Conservation (phyloP, 148 eudicot species). For the Oxyria digyna region DNA sequence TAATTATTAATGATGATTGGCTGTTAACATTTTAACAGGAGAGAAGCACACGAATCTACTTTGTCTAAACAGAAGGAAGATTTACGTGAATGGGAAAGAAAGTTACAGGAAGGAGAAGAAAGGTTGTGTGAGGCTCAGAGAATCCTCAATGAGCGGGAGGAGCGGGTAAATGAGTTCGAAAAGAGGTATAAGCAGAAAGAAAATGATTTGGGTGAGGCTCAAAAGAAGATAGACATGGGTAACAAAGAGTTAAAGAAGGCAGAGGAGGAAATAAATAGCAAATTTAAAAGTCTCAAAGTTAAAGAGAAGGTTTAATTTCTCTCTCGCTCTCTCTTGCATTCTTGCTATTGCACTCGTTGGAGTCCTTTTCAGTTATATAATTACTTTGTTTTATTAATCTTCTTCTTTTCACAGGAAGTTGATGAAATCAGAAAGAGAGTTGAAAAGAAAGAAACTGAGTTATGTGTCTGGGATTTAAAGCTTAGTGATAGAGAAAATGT, state of each 20-base stretch:
- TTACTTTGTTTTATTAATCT: too few species aligned
- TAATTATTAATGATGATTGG: too few species aligned
- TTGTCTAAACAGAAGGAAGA: constrained; percentile 81
- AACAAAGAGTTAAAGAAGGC: constrained; percentile 47
- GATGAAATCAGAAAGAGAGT: constrained; percentile 35
- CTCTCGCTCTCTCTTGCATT: background rate
- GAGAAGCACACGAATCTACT: constrained; percentile 49
- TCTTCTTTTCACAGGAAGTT: constrained; percentile 43
- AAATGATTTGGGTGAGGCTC: constrained; percentile 48
- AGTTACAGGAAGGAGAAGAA: constrained; percentile 80
- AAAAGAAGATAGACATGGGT: constrained; percentile 49
- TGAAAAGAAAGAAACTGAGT: constrained; percentile 55
- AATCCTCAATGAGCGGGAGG: constrained; percentile 83
- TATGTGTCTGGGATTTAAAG: constrained; percentile 45
- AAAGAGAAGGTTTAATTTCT: constrained; percentile 51
- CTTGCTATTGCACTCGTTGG: background rate
- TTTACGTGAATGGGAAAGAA: constrained; percentile 81
- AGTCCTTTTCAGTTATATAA: background rate
- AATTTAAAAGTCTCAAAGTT: constrained; percentile 32
- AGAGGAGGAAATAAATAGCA: constrained; percentile 61
- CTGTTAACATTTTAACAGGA: constrained; percentile 22
- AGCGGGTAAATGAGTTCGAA: constrained; percentile 72
- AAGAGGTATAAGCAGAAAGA: constrained; percentile 52
- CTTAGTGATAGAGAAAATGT: constrained; percentile 64
- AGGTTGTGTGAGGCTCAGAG: constrained; percentile 73